Conservation (phyloP, 805 yeast species). For the Ascoidea asiatica region DNA sequence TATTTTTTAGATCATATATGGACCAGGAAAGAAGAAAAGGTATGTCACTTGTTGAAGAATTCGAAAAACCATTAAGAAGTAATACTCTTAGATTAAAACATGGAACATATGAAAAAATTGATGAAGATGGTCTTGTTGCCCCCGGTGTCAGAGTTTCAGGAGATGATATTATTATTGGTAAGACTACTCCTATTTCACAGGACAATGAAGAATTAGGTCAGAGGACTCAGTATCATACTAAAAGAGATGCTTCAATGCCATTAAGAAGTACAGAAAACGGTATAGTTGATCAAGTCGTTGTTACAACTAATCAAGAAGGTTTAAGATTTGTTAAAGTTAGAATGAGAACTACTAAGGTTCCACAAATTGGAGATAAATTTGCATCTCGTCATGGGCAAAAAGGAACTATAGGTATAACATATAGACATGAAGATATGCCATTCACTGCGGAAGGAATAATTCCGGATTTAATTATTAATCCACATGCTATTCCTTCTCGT, state of each 20-base stretch:
- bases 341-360: conserved; percentile 97
- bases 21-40: conserved; percentile 98
- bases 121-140: conserved; percentile 94
- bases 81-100: conserved; percentile 92
- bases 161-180: conserved; percentile 97
- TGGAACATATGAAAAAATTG: conserved; percentile 96
- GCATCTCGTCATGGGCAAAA: conserved; percentile 99
- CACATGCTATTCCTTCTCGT: conserved; percentile 99
- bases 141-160: conserved; percentile 99
- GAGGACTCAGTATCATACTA: conserved; percentile 95
- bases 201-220: conserved; percentile 98
- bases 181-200: conserved; percentile 98
- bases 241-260: conserved; percentile 97
- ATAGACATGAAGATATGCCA: conserved; percentile 98
- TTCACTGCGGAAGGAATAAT: conserved; percentile 91
- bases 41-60: conserved; percentile 95
- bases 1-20: conserved; percentile 95
- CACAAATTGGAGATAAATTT: conserved; percentile 98
- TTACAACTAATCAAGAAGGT: conserved; percentile 97
- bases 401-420: conserved; percentile 99
- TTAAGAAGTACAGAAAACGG: conserved; percentile 94
- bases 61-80: conserved; percentile 91
- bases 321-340: conserved; percentile 94
- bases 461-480: conserved; percentile 94
- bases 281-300: conserved; percentile 92